Percentiles rank a stretch among this genome's conserved stretches.
Evolutionary conservation across 495 filamentous ascomycete species (phyloP).

Genomic region (Aspergillus leporis): DNA sequence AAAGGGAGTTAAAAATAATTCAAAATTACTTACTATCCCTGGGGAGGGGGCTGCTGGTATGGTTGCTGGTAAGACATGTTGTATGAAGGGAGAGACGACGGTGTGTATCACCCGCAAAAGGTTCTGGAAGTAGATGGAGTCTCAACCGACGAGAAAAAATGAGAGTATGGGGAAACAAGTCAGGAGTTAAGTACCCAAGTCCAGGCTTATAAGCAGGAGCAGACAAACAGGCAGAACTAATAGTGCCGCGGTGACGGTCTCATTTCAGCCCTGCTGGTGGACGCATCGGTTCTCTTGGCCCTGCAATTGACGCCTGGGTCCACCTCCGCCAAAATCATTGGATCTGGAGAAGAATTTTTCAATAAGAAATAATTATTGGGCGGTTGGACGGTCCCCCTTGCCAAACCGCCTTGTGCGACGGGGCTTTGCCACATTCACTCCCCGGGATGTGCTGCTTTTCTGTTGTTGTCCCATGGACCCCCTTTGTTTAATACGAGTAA

Average conservation of each 20-base stretch:
- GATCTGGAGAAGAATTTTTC: conserved; percentile 1
- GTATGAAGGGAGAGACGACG: background rate
- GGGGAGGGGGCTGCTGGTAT: conserved; percentile 12
- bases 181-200: background rate
- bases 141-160: background rate
- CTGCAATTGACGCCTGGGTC: conserved; percentile 8
- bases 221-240: conserved; percentile 16
- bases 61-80: conserved; percentile 19
- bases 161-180: background rate
- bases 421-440: background rate
- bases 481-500: background rate
- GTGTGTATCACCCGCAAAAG: background rate
- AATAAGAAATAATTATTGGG: background rate
- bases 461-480: background rate
- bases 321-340: conserved; percentile 13
- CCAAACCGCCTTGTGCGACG: background rate
- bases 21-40: conserved; percentile 17
- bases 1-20: background rate
- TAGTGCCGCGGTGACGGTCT: background rate
- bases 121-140: no score
- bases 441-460: no score
- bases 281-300: conserved; percentile 15
- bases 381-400: background rate
- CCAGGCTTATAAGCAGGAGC: background rate
- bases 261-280: conserved; percentile 17